These are phyloP conservation scores for Posidonia australis DNA, from an alignment of 106 monocot species.

Conservation along the genomic window DNA sequence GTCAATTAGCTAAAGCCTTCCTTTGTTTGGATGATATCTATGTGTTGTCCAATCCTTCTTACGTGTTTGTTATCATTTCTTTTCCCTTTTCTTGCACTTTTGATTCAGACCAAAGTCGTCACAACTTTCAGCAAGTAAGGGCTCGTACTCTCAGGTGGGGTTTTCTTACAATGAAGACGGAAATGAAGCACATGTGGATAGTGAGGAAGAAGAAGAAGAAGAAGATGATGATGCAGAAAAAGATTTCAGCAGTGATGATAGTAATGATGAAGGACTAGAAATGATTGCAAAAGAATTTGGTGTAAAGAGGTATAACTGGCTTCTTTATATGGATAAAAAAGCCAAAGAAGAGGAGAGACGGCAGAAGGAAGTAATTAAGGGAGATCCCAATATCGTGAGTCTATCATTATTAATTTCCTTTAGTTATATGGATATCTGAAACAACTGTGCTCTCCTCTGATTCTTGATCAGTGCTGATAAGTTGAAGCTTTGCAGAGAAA, in stretches of 20 bases:
- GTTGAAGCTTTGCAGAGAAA: conserved; percentile 49
- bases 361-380: conserved; percentile 90
- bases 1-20: no score
- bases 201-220: conserved; percentile 62
- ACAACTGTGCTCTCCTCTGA: neutral
- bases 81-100: no score
- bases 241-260: conserved; percentile 93
- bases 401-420: neutral
- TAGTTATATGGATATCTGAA: neutral
- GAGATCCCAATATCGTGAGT: conserved; percentile 91
- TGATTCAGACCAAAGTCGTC: conserved; percentile 33
- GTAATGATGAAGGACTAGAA: conserved; percentile 84
- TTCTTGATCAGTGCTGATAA: neutral
- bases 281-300: conserved; percentile 95
- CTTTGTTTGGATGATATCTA: no score
- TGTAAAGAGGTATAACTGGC: conserved; percentile 94
- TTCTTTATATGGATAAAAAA: conserved; percentile 97
- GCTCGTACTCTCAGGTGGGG: conserved; percentile 92
- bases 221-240: conserved; percentile 88
- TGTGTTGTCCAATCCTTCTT: no score
- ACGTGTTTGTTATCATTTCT: no score
- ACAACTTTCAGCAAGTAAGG: conserved; percentile 55
- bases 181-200: conserved; percentile 45
- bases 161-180: conserved; percentile 83
- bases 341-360: conserved; percentile 93